These are phyloP conservation scores for Sechiopsis laciniata DNA, from an alignment of 306 rosid genomes.

Conservation along the genomic window DNA sequence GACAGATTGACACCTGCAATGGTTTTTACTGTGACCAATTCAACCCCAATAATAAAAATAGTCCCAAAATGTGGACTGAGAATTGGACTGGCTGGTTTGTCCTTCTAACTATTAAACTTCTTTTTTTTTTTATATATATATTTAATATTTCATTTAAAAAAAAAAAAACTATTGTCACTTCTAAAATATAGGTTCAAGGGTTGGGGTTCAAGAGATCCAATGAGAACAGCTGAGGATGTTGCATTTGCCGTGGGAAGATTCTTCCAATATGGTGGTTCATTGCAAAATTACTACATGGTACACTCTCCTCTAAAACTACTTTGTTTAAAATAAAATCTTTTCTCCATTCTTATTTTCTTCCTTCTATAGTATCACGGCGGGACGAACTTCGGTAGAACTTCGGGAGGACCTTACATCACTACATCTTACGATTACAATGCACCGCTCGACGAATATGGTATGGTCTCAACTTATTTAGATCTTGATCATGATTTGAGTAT, in stretches of 20 bases:
- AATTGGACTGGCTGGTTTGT: conserved; percentile 55
- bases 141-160: background rate
- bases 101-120: background rate
- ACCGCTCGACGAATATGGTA: conserved; percentile 56
- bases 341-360: background rate
- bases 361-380: conserved; percentile 47
- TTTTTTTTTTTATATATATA: background rate
- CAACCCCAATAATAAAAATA: conserved; percentile 37
- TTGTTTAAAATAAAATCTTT: no score
- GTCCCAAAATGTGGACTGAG: conserved; percentile 62
- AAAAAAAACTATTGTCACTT: no score
- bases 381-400: conserved; percentile 52
- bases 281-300: conserved; percentile 59
- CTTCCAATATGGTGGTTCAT: conserved; percentile 50
- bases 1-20: conserved; percentile 46
- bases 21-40: conserved; percentile 48
- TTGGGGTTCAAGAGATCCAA: conserved; percentile 52
- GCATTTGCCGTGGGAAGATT: conserved; percentile 50
- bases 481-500: background rate
- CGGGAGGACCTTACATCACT: conserved; percentile 49
- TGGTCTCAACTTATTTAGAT: background rate
- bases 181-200: conserved; percentile 35
- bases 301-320: no score
- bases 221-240: conserved; percentile 54
- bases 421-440: conserved; percentile 56